Conservation (phyloP, 2,329 filamentous ascomycete genomes). For the Lasiodiplodia sp. region DNA sequence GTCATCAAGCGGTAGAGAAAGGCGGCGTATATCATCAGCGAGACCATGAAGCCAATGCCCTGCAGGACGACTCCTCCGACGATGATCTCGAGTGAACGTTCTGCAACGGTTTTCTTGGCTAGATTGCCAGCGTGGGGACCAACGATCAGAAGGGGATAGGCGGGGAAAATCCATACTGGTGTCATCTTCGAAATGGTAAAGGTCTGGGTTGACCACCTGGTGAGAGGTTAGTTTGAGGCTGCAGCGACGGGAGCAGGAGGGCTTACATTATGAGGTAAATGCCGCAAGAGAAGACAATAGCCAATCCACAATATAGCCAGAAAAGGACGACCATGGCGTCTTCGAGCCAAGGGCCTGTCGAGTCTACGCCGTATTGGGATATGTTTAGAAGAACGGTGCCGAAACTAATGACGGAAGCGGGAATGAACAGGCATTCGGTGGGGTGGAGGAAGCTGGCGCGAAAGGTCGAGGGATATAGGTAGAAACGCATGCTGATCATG, state of each 20-base stretch:
- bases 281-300: slow-evolving; percentile 70
- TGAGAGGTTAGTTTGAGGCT: not conserved
- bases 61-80: slow-evolving; percentile 67
- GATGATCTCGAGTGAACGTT: slow-evolving; percentile 61
- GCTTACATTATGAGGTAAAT: slow-evolving; percentile 77
- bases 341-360: slow-evolving; percentile 63
- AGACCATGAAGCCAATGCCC: slow-evolving; percentile 70
- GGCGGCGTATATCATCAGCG: slow-evolving; percentile 81
- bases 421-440: slow-evolving; percentile 79
- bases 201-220: slow-evolving; percentile 68
- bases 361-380: slow-evolving; percentile 71
- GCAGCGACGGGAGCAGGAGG: slow-evolving; percentile 41
- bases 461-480: slow-evolving; percentile 73
- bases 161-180: slow-evolving; percentile 86
- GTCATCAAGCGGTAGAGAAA: slow-evolving; percentile 90
- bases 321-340: slow-evolving; percentile 70
- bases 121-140: slow-evolving; percentile 74
- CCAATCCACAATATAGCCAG: slow-evolving; percentile 75
- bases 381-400: slow-evolving; percentile 71
- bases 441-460: slow-evolving; percentile 76
- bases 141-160: slow-evolving; percentile 79
- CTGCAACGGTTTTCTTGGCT: slow-evolving; percentile 51
- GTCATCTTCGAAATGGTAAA: slow-evolving; percentile 85
- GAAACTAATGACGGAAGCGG: slow-evolving; percentile 71
- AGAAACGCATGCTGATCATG: slow-evolving; percentile 73